These are phyloP conservation scores for Calocera cornea DNA, from an alignment of 768 basidiomycete genomes.

Conservation along the genomic window DNA sequence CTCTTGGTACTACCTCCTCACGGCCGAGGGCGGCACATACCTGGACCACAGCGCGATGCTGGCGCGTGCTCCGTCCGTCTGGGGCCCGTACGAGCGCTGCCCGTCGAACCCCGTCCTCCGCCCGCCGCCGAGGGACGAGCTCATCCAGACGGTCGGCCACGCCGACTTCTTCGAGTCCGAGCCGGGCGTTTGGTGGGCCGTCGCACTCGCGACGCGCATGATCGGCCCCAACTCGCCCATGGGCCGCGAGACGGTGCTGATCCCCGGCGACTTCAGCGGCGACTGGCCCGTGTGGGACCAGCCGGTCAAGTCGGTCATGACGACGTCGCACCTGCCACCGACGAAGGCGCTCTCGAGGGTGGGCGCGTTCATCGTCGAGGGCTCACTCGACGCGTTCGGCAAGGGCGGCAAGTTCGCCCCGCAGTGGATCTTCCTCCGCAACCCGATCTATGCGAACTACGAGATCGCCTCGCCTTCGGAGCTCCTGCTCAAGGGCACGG, in stretches of 20 bases:
- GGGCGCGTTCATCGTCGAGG: not conserved
- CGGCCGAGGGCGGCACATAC: conserved; percentile 26
- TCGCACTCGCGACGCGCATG: conserved; percentile 18
- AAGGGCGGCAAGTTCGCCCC: not conserved
- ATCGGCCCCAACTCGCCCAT: conserved; percentile 16
- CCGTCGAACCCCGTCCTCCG: conserved; percentile 21
- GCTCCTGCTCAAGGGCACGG: not conserved
- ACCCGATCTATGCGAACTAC: not conserved
- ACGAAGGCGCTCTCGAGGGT: not conserved
- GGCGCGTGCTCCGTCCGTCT: conserved; percentile 22
- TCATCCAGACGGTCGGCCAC: conserved; percentile 30
- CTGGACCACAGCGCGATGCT: conserved; percentile 18
- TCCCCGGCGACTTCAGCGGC: conserved; percentile 23
- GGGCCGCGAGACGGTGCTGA: conserved; percentile 29
- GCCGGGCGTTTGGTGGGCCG: conserved; percentile 23
- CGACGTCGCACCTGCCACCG: not conserved
- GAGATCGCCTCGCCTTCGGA: not conserved
- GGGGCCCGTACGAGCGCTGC: conserved; percentile 21
- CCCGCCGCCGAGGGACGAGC: conserved; percentile 16
- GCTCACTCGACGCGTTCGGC: not conserved
- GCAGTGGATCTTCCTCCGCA: conserved; percentile 1
- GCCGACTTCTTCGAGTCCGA: conserved; percentile 27
- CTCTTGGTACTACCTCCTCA: conserved; percentile 26
- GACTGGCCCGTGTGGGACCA: conserved; percentile 17
- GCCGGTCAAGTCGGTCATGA: not conserved